Percentiles rank a stretch among this genome's conserved stretches.
These are phyloP conservation scores for Cucurbitaria berberidis DNA, from an alignment of 2,329 filamentous ascomycete species.

Conservation along the genomic window DNA sequence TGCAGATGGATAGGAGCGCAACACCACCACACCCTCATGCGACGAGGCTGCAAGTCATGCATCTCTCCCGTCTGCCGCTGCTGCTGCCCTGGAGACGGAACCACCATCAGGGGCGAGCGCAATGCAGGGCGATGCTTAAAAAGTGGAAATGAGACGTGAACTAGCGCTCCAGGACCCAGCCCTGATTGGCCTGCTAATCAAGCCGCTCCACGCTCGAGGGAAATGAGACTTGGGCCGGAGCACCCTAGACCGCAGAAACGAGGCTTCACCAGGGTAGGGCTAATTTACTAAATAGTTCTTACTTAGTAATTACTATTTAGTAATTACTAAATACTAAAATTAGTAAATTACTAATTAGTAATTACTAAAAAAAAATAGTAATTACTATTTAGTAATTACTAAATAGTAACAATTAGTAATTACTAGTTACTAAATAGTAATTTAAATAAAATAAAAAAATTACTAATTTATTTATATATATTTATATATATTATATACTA, in stretches of 20 bases:
- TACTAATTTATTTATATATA: no score
- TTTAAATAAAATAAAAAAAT: no score
- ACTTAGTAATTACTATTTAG: no score
- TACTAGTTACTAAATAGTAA: no score
- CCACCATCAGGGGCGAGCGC: conserved; percentile 8
- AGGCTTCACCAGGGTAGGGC: not conserved
- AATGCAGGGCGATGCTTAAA: conserved; percentile 36
- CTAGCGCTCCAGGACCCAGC: not conserved
- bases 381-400: no score
- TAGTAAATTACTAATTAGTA: no score
- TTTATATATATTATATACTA: no score
- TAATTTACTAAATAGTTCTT: no score
- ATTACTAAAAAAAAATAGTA: no score
- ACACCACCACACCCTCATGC: not conserved
- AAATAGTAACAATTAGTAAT: no score
- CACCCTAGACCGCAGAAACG: not conserved
- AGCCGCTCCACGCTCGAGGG: conserved; percentile 25
- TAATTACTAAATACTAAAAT: no score
- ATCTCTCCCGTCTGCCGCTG: conserved; percentile 12
- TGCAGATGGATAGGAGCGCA: not conserved
- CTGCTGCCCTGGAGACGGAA: conserved; percentile 17
- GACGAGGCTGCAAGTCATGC: conserved; percentile 18
- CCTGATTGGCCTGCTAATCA: conserved; percentile 35
- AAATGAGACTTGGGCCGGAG: conserved; percentile 28
- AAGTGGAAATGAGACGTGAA: conserved; percentile 41